Evolutionary conservation across 768 basidiomycete species (phyloP).

Genomic region (Mycena rebaudengoi): DNA sequence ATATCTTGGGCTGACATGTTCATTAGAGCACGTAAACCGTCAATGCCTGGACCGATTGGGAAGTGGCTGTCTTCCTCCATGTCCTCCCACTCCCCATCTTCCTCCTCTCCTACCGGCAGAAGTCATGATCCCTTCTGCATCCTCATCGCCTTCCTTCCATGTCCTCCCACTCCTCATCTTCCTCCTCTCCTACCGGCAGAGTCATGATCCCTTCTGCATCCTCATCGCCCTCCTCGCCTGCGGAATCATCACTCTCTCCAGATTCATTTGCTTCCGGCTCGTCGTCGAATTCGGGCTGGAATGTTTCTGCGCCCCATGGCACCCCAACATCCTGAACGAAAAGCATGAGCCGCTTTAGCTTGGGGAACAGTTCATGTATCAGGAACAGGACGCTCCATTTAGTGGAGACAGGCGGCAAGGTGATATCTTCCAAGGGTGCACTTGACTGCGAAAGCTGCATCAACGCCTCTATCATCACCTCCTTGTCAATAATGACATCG

Average conservation of each 20-base stretch:
- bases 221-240: neutral
- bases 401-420: neutral
- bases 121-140: neutral
- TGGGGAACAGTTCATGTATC: slow-evolving; percentile 1
- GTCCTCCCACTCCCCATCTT: neutral
- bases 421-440: neutral
- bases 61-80: too few relatives aligned
- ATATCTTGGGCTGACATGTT: neutral
- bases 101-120: neutral
- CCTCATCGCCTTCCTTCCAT: neutral
- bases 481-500: neutral
- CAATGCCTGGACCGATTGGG: neutral
- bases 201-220: neutral
- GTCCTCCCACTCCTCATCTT: neutral
- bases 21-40: neutral
- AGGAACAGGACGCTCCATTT: slow-evolving; percentile 4
- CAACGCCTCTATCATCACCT: neutral
- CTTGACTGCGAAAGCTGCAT: slow-evolving; percentile 1
- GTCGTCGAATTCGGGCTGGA: too few relatives aligned
- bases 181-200: neutral
- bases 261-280: neutral
- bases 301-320: too few relatives aligned
- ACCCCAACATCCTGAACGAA: neutral
- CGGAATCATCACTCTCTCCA: neutral
- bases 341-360: slow-evolving; percentile 1